A percentile compares a stretch with the other conserved stretches of the same genome.
Conservation (phyloP, 768 basidiomycete genomes). For the Macrolepiota dolichaula region DNA sequence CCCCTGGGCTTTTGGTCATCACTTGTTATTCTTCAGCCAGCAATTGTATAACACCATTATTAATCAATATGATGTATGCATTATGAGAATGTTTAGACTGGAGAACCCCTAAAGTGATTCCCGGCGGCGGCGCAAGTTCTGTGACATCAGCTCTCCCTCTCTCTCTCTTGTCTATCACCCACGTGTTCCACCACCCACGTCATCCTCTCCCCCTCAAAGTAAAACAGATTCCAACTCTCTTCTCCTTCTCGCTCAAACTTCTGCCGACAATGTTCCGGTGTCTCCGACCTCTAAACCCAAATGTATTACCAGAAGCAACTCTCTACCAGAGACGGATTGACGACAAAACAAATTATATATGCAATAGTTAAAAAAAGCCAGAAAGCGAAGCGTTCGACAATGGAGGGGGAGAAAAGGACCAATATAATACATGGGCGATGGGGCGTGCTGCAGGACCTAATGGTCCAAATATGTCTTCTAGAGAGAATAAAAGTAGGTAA, state of each 20-base stretch:
- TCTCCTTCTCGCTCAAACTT: not conserved
- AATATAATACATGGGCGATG: slow-evolving; percentile 6
- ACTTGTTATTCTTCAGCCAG: not conserved
- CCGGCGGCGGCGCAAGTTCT: too few species aligned
- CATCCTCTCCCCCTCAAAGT: too few species aligned
- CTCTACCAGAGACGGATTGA: not conserved
- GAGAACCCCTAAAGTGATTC: too few species aligned
- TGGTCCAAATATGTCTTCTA: not conserved
- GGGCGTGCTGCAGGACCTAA: not conserved
- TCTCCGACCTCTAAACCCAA: not conserved
- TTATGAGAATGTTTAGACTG: not conserved
- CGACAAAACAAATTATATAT: not conserved
- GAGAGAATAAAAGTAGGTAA: not conserved
- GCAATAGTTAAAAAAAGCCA: not conserved
- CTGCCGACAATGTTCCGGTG: not conserved
- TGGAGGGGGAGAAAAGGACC: not conserved
- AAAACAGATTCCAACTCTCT: not conserved
- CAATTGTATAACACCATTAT: not conserved
- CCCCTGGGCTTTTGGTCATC: not conserved
- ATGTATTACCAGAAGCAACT: not conserved
- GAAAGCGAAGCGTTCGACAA: not conserved
- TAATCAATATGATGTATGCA: not conserved
- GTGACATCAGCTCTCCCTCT: too few species aligned
- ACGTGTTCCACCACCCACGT: not conserved
- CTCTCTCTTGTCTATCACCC: not conserved